Evolutionary conservation across 2,329 filamentous ascomycete genomes (phyloP), one percentile per base, ranked within the genome.

Genomic region (Bipolaris bicolor): DNA sequence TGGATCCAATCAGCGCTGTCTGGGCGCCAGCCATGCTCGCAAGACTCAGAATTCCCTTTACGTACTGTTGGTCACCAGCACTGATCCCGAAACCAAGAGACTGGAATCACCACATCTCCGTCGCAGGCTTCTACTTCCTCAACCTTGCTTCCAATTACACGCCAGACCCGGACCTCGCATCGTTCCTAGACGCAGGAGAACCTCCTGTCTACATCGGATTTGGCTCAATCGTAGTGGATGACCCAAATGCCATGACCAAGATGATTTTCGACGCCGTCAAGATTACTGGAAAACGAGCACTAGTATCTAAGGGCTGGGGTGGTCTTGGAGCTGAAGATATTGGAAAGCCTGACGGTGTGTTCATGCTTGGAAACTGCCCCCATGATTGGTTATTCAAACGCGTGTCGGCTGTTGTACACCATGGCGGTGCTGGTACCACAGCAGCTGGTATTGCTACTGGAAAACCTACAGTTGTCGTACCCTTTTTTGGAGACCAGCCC

Each of bases 271-370:
- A 78, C 13, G 77, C 77, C 5, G 73, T 79, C 13, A 75, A 74
- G 48, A 80, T 83, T 9, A 82, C 88, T 0, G 89, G 90, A 1
- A 83, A 90, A n/a, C 83, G 92, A 55, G 92, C 91, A 1, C 78
- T 96, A 1, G 88, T 96, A 0, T 94, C 91, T 0, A 92, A 94
- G 69, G 92, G 92, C 15, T 96, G 92, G 92, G 91, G 92, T 47
- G 91, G 91, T 0, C 81, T 96, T 7, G 92, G 91, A 29, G 89
- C 86, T 0, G 89, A 92, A 34, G 68, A 77, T 24, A 66, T 66
- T 81, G 86, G 31, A 1, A 71, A 92, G n/a, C 91, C 91, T 0
- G 86, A 92, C 2, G 86, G 87, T 3, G 86, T 96, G 1, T 91
- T 90, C 71, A 91, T 96, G 86, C 81, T 96, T 36, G 91, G 90